phyloP scores from a whole-genome alignment of 352 stramenopile genomes.

The Globisporangium okanoganense region DNA sequence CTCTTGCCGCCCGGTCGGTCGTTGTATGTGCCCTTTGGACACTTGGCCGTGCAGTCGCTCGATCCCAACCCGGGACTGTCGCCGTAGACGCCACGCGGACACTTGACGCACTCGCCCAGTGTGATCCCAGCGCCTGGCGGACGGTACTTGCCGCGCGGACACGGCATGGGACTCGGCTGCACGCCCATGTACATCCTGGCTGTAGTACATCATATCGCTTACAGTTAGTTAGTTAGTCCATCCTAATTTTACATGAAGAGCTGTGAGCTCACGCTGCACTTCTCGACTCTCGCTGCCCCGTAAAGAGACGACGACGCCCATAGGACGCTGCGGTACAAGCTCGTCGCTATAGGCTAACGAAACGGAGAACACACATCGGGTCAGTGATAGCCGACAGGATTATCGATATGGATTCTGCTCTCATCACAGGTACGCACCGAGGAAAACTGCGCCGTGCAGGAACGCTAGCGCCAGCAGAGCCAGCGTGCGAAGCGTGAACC shows the following conservation, averaged over 20 bases:
- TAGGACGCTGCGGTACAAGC: constrained; percentile 1
- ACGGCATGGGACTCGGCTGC: constrained; percentile 38
- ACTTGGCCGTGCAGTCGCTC: constrained; percentile 63
- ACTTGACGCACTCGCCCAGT: constrained; percentile 61
- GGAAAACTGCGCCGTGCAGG: constrained; percentile 10
- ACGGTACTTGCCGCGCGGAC: constrained; percentile 68
- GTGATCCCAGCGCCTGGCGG: constrained; percentile 35
- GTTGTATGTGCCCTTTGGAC: constrained; percentile 70
- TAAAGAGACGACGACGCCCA: not conserved
- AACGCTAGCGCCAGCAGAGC: not conserved
- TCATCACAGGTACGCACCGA: not conserved
- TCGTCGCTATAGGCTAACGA: constrained; percentile 3
- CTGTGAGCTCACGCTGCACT: constrained; percentile 6
- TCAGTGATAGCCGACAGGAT: not conserved
- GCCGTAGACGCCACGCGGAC: constrained; percentile 70
- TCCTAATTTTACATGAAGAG: not conserved
- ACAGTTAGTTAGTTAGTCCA: not conserved
- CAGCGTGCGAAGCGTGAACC: constrained; percentile 2
- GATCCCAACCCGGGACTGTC: constrained; percentile 55
- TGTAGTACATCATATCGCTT: constrained; percentile 9
- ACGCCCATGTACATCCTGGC: constrained; percentile 53
- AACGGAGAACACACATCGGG: not conserved
- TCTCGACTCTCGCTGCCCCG: constrained; percentile 1
- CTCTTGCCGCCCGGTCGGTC: constrained; percentile 51
- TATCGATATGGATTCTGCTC: not conserved